These are phyloP conservation scores for Pleochaeta shiraiana DNA, from an alignment of 2,329 filamentous ascomycete genomes.

Conservation along the genomic window DNA sequence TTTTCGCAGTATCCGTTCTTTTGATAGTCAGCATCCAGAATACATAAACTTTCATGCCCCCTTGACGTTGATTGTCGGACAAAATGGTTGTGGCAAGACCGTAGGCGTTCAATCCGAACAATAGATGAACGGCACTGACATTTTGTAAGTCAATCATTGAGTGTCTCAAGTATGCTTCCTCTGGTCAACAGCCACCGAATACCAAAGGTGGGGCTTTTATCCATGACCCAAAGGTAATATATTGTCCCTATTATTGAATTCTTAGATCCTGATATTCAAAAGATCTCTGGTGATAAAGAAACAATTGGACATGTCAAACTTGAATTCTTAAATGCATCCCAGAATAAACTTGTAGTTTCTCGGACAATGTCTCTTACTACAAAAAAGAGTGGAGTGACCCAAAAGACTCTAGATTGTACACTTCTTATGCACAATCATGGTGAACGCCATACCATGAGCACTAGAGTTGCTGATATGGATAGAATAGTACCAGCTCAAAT, in stretches of 20 bases:
- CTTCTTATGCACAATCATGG: slow-evolving; percentile 58
- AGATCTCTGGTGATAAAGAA: slow-evolving; percentile 67
- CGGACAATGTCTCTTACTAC: slow-evolving; percentile 70
- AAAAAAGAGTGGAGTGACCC: slow-evolving; percentile 52
- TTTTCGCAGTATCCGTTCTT: slow-evolving; percentile 49
- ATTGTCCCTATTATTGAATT: no score
- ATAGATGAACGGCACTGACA: slow-evolving; percentile 8
- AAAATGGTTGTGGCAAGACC: slow-evolving; percentile 95
- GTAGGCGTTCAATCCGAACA: slow-evolving; percentile 18
- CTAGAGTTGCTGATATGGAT: slow-evolving; percentile 61
- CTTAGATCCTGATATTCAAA: no score
- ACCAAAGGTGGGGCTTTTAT: slow-evolving; percentile 78
- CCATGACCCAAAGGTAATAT: slow-evolving; percentile 67
- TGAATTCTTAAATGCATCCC: slow-evolving; percentile 59
- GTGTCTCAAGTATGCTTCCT: slow-evolving; percentile 94
- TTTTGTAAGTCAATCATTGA: slow-evolving; percentile 65
- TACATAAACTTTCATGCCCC: slow-evolving; percentile 77
- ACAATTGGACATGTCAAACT: slow-evolving; percentile 83
- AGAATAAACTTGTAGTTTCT: slow-evolving; percentile 60
- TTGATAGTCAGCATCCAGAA: slow-evolving; percentile 52
- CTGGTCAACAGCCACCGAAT: slow-evolving; percentile 81
- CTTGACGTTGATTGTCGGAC: slow-evolving; percentile 86
- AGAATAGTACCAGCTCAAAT: slow-evolving; percentile 66
- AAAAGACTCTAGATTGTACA: slow-evolving; percentile 70
- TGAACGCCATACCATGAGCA: slow-evolving; percentile 58